Base-by-base conservation (phyloP, 2,329 filamentous ascomycete genomes). In the Beauveria bassiana region DNA sequence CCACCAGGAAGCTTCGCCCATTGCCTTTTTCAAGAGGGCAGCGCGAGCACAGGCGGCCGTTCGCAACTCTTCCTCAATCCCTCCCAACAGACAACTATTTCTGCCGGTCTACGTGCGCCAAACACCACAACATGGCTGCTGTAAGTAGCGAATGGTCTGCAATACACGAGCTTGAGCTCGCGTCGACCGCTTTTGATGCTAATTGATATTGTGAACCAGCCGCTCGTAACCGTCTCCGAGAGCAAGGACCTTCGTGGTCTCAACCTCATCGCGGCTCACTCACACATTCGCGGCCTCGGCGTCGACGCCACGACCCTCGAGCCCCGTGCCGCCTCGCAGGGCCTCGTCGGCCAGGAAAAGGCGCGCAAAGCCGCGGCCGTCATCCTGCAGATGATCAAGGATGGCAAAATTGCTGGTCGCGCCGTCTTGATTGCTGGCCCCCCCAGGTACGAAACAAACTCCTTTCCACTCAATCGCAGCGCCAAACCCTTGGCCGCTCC, bases 311-410 rank as follows among this genome's bases (percentile, higher is more conserved):
- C 96, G 71, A 95, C 91, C 7, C 82, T 99, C 66, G 93, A 96
- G 71, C 93, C 95, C 22, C 87, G 93, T 63, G 77, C 84, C 31
- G 83, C 89, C 53, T 96, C 93, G 16, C 95, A 99, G 75, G 95
- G 95, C 42, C 85, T 99, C 5, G 93, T 99, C 9, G 95, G 95
- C 51, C 95, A 99, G 77, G 88, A 96, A 71, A 96, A 96, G 80
- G 95, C 95, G 61, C 88, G 95, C 64, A 98, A 97, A 77, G 95
- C 95, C 10, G 95, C 95, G 3, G 95, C 93, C 1, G 89, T 99
- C 54, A 96, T 99, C 69, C 79, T 99, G 64, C 92, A 96, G 79
- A 99, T 99, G 95, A 96, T 96, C 70, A 97, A 96, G 78, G 92
- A 97, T 72, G 93, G 93, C 71, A 98, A 97, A 81, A 98, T 99